A percentile compares a stretch with the other conserved stretches of the same genome.
phyloP scores from a whole-genome alignment of 805 yeast genomes.

The Yamadazyma takamatsuzukensis region DNA sequence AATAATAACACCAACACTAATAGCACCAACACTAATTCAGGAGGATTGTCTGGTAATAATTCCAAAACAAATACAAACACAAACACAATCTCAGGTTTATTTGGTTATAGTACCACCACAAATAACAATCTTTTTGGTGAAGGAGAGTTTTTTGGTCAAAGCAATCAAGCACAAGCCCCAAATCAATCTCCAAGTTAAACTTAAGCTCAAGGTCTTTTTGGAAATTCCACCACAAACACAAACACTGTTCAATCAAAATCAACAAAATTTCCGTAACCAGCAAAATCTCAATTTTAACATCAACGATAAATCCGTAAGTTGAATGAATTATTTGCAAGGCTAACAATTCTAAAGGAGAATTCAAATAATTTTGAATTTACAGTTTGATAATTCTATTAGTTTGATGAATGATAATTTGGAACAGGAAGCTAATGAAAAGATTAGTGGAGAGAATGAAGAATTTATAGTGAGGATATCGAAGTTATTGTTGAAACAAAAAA shows the following conservation, averaged over 20 bases:
- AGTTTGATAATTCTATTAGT: conserved; percentile 43
- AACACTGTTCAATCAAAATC: conserved; percentile 26
- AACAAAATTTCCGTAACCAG: conserved; percentile 71
- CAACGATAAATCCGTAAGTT: conserved; percentile 86
- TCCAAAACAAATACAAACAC: conserved; percentile 4
- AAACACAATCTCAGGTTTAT: conserved; percentile 22
- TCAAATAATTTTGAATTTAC: conserved; percentile 59
- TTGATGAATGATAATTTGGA: conserved; percentile 18
- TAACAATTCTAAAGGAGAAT: conserved; percentile 76
- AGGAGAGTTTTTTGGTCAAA: conserved; percentile 19
- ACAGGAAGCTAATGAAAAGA: conserved; percentile 20
- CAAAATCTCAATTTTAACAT: conserved; percentile 77
- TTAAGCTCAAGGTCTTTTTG: conserved; percentile 14
- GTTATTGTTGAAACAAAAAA: conserved; percentile 82
- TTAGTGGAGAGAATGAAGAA: conserved; percentile 41
- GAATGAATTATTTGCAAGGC: conserved; percentile 90
- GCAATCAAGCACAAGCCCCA: neutral
- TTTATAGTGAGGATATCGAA: conserved; percentile 66
- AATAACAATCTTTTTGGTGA: conserved; percentile 3
- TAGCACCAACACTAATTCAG: conserved; percentile 7
- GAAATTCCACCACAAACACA: conserved; percentile 7
- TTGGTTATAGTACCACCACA: conserved; percentile 19
- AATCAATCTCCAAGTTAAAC: neutral
- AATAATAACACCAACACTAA: neutral
- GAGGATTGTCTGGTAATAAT: conserved; percentile 16